Evolutionary conservation across 352 stramenopile genomes (phyloP), one percentile per base, ranked within the genome.

Genomic region (Pythium plurisporium): DNA sequence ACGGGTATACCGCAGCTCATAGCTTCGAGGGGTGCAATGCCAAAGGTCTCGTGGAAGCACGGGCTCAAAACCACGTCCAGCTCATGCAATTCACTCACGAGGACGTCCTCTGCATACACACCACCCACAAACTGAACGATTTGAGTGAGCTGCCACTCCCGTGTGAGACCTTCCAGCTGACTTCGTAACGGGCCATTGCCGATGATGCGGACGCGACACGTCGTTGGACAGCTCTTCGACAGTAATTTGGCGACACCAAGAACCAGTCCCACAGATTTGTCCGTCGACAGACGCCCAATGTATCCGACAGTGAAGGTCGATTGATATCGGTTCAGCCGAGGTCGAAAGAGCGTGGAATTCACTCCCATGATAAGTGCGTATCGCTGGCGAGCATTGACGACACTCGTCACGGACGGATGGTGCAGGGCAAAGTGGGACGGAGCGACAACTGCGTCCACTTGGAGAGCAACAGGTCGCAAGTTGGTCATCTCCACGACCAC

Each of bases 401-500:
- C 69, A 12, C 22, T 55, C 10, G 36, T 22, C 10, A 85, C 64
- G 1, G 69, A 82, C 22, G 73, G 79, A 30, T 87, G 77, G 0
- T 69, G 23, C 11, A 67, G 61, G 4, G 77, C 68, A 40, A 76
- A 87, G 26, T 75, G 74, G 3, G 77, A 87, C 1, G 74, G 77
- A n/a, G 70, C 69, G 5, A 87, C 62, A 14, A 87, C 56, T 12
- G 70, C 58, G 26, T 87, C 77, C 19, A 84, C 69, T 0, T 68
- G 34, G 5, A 84, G 30, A 19, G 30, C 31, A 19, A 64, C 62
- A 2, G 77, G 74, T 9, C 68, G 41, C 1, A 87, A 43, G 47
- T 84, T 87, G 2, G 77, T 58, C 5, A 87, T 62, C 50, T 87
- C 77, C 65, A 82, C 77, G 3, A 82, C 49, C 6, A 82, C 55